These are phyloP conservation scores for Triadica sebifera DNA, from an alignment of 345 rosid species.

Conservation along the genomic window DNA sequence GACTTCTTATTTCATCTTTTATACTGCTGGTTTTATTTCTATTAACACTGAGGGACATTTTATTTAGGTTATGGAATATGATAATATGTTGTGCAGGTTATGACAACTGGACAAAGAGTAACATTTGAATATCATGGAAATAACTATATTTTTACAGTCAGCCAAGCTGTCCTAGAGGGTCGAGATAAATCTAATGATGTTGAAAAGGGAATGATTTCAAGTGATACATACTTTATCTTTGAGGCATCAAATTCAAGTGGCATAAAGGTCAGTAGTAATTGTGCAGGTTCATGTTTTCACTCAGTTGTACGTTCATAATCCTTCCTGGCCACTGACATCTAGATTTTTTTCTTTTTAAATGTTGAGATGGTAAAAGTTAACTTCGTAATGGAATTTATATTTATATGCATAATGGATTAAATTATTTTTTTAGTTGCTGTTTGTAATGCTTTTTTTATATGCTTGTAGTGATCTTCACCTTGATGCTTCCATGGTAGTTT, in stretches of 20 bases:
- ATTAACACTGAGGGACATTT: too few species aligned
- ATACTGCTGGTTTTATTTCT: too few species aligned
- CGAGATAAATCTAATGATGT: slow-evolving; percentile 49
- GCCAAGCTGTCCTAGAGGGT: slow-evolving; percentile 73
- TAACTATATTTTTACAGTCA: slow-evolving; percentile 81
- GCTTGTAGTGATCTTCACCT: background rate
- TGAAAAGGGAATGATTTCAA: slow-evolving; percentile 82
- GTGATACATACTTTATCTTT: slow-evolving; percentile 77
- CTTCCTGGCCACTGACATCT: background rate
- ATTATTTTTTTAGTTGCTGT: background rate
- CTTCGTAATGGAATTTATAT: background rate
- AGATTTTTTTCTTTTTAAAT: slow-evolving; percentile 1
- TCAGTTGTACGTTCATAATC: background rate
- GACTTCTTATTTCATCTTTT: too few species aligned
- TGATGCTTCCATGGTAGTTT: background rate
- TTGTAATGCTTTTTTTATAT: background rate
- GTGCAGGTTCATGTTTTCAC: background rate
- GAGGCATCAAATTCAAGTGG: slow-evolving; percentile 87
- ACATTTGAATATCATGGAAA: slow-evolving; percentile 89
- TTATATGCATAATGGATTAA: background rate
- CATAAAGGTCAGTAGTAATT: slow-evolving; percentile 62
- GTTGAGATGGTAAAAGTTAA: background rate
- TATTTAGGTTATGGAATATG: slow-evolving; percentile 4
- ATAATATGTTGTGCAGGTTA: slow-evolving; percentile 49
- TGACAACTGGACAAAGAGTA: slow-evolving; percentile 87